phyloP scores from a whole-genome alignment of 108 stramenopile species.

The Cyclotella sp. region DNA sequence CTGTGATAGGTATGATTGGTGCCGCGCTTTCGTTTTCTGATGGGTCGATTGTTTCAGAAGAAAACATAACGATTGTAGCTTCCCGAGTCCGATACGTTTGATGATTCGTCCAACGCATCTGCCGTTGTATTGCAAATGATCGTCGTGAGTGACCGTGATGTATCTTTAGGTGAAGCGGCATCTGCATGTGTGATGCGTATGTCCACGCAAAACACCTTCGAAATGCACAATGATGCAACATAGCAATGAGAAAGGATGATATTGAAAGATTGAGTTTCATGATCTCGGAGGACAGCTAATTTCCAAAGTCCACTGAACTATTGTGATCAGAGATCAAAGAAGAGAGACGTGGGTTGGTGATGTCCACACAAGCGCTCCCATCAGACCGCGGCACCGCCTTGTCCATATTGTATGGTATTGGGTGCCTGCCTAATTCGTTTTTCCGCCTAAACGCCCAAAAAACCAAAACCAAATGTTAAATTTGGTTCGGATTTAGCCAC shows the following conservation, averaged over 20 bases:
- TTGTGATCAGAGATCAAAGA: neutral
- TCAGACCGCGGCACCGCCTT: too few species aligned
- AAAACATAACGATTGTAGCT: neutral
- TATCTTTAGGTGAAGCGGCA: neutral
- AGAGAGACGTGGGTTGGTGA: too few species aligned
- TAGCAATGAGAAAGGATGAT: constrained; percentile 4
- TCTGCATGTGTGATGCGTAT: neutral
- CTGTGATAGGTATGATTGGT: constrained; percentile 83
- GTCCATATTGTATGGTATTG: too few species aligned
- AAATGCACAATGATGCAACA: constrained; percentile 1
- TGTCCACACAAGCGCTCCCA: too few species aligned
- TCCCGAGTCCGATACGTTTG: neutral
- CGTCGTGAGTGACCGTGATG: constrained; percentile 6
- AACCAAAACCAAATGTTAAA: too few species aligned
- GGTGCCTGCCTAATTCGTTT: too few species aligned
- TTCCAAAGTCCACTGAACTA: neutral
- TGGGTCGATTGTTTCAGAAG: constrained; percentile 11
- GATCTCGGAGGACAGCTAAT: neutral
- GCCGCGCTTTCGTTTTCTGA: constrained; percentile 10
- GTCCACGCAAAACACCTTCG: constrained; percentile 1
- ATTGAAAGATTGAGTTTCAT: neutral
- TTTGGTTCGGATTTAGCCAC: too few species aligned
- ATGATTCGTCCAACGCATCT: neutral
- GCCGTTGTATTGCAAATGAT: neutral
- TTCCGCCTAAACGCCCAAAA: too few species aligned